Evolutionary conservation across 2,329 filamentous ascomycete genomes (phyloP).

Genomic region (Amauroascus verrucosus): DNA sequence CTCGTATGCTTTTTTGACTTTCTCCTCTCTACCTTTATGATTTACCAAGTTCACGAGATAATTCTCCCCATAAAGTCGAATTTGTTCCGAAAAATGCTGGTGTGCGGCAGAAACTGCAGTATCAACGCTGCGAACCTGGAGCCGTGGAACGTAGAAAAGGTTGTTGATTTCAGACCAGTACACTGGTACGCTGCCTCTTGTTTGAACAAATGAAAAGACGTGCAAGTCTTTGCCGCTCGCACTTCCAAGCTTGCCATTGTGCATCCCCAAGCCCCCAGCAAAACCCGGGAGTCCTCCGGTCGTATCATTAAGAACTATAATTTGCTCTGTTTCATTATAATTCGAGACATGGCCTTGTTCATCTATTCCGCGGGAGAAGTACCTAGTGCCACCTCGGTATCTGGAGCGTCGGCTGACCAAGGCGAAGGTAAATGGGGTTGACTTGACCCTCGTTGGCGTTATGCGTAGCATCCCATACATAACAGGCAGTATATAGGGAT

Average conservation of each 20-base stretch:
- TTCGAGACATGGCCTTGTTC: constrained; percentile 94
- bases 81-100: constrained; percentile 88
- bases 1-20: constrained; percentile 89
- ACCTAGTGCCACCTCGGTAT: constrained; percentile 80
- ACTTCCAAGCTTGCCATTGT: constrained; percentile 57
- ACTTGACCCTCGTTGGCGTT: constrained; percentile 73
- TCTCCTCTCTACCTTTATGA: constrained; percentile 80
- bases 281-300: constrained; percentile 66
- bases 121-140: constrained; percentile 79
- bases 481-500: constrained; percentile 88
- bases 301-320: constrained; percentile 78
- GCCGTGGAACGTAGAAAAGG: constrained; percentile 77
- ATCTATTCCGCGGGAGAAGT: constrained; percentile 89
- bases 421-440: constrained; percentile 69
- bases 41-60: constrained; percentile 97
- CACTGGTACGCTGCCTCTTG: constrained; percentile 86
- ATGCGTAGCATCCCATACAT: constrained; percentile 97
- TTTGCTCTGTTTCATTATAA: constrained; percentile 96
- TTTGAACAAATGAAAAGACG: constrained; percentile 90
- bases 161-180: constrained; percentile 97
- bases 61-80: constrained; percentile 86
- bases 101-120: constrained; percentile 66
- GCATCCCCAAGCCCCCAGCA: constrained; percentile 63
- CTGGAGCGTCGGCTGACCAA: constrained; percentile 84
- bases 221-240: constrained; percentile 64